Evolutionary conservation across 2,329 filamentous ascomycete genomes (phyloP).

Genomic region (Penicillium aurantiogriseum): DNA sequence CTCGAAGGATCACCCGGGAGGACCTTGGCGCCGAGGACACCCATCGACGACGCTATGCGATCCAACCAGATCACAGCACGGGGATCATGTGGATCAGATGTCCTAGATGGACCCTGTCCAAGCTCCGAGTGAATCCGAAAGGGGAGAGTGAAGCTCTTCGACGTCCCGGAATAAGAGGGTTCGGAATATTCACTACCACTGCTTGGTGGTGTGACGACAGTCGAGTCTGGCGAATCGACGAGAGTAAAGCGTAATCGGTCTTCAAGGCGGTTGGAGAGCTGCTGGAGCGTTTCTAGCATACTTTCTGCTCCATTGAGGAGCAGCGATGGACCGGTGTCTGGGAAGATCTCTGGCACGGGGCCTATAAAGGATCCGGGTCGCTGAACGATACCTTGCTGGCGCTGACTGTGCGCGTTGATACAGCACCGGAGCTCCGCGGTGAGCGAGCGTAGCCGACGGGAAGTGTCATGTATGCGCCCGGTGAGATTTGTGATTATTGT

Average conservation of each 20-base stretch:
- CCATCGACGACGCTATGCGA: constrained; percentile 35
- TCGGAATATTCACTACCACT: constrained; percentile 11
- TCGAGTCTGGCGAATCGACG: constrained; percentile 18
- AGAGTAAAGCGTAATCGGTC: constrained; percentile 6
- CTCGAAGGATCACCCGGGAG: neutral
- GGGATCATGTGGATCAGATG: constrained; percentile 24
- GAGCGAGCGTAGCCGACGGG: constrained; percentile 9
- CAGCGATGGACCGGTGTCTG: constrained; percentile 25
- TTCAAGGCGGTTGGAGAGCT: constrained; percentile 20
- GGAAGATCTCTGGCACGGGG: constrained; percentile 24
- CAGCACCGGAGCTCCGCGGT: constrained; percentile 17
- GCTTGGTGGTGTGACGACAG: constrained; percentile 8
- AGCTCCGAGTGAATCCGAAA: constrained; percentile 32
- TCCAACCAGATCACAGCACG: constrained; percentile 32
- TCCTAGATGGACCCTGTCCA: constrained; percentile 22
- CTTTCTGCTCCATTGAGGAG: constrained; percentile 28
- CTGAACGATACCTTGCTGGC: constrained; percentile 24
- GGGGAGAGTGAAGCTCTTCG: constrained; percentile 14
- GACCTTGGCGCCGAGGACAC: constrained; percentile 30
- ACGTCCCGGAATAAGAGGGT: neutral
- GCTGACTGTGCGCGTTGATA: constrained; percentile 24
- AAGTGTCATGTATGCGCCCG: constrained; percentile 19
- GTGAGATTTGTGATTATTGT: constrained; percentile 6
- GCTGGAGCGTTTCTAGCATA: constrained; percentile 20
- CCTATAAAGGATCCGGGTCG: constrained; percentile 26